Evolutionary conservation across 495 filamentous ascomycete species (phyloP).

Genomic region (Lophiotrema nucula): DNA sequence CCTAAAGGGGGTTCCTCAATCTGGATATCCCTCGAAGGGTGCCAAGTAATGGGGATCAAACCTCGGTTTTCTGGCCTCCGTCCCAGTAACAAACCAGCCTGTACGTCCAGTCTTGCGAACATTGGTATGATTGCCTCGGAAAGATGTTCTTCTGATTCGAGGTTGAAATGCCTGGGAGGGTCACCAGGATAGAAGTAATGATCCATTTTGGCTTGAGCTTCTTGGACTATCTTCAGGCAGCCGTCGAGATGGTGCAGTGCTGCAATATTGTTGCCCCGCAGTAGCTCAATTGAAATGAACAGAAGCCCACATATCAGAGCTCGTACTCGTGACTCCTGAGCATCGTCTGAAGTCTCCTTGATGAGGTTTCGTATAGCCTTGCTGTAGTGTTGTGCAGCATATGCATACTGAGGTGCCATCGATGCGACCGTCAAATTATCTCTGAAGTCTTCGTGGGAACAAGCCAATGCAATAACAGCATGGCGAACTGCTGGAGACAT

Average conservation of each 20-base stretch:
- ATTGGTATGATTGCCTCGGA: slow-evolving; percentile 25
- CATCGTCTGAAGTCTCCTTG: slow-evolving; percentile 17
- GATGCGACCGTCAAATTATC: slow-evolving; percentile 3
- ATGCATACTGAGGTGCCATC: slow-evolving; percentile 18
- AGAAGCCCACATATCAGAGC: slow-evolving; percentile 28
- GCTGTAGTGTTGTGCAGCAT: slow-evolving; percentile 20
- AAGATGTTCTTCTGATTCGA: slow-evolving; percentile 1
- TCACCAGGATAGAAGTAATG: background rate
- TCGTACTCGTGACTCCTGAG: slow-evolving; percentile 6
- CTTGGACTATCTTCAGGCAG: slow-evolving; percentile 25
- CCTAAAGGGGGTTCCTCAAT: slow-evolving; percentile 5
- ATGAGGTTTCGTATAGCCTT: slow-evolving; percentile 20
- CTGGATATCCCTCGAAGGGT: slow-evolving; percentile 4
- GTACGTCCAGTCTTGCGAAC: slow-evolving; percentile 22
- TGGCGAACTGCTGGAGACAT: slow-evolving; percentile 19
- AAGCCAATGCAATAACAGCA: slow-evolving; percentile 25
- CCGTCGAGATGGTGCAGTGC: slow-evolving; percentile 21
- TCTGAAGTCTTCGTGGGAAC: slow-evolving; percentile 25
- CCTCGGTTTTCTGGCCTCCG: background rate
- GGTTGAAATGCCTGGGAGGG: background rate
- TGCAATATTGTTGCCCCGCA: slow-evolving; percentile 19
- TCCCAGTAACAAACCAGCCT: slow-evolving; percentile 13
- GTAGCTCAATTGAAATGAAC: slow-evolving; percentile 24
- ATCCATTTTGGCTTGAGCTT: slow-evolving; percentile 16
- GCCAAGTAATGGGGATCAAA: background rate